These are phyloP conservation scores for Ascochyta rabiei DNA, from an alignment of 2,329 filamentous ascomycete species.

Conservation along the genomic window DNA sequence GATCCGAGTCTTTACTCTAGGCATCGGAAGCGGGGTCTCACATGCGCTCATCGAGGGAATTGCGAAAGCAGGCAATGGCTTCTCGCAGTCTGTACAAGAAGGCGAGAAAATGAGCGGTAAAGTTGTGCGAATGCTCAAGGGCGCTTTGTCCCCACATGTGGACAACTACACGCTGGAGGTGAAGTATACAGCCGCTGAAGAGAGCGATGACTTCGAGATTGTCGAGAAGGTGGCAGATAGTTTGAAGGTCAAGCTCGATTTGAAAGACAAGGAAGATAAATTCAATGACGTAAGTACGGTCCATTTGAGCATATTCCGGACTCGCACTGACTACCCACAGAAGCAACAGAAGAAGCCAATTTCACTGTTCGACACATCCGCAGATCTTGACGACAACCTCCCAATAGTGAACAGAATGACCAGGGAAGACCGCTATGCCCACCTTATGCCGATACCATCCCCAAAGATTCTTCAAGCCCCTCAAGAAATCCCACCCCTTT, in stretches of 20 bases:
- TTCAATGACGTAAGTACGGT: conserved; percentile 4
- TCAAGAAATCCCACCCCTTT: conserved; percentile 66
- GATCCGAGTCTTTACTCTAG: conserved; percentile 63
- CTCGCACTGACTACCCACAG: neutral
- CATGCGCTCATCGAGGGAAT: conserved; percentile 65
- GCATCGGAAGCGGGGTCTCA: conserved; percentile 61
- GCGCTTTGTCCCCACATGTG: conserved; percentile 69
- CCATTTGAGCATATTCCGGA: neutral
- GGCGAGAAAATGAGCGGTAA: conserved; percentile 72
- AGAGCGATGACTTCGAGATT: conserved; percentile 67
- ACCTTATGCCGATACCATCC: conserved; percentile 58
- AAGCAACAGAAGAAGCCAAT: conserved; percentile 31
- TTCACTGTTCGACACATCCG: conserved; percentile 1
- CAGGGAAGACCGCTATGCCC: conserved; percentile 51
- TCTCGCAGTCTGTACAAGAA: conserved; percentile 65
- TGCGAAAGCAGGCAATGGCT: conserved; percentile 63
- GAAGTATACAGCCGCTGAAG: conserved; percentile 55
- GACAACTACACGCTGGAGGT: conserved; percentile 68
- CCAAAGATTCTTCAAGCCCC: conserved; percentile 71
- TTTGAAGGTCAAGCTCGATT: conserved; percentile 50
- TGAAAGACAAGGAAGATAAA: conserved; percentile 21
- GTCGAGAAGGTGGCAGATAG: conserved; percentile 63
- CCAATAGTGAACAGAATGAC: conserved; percentile 28
- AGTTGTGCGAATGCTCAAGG: conserved; percentile 76
- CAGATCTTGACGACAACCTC: conserved; percentile 17